phyloP scores from a whole-genome alignment of 768 basidiomycete genomes.

The Podaxis carcinomalis region DNA sequence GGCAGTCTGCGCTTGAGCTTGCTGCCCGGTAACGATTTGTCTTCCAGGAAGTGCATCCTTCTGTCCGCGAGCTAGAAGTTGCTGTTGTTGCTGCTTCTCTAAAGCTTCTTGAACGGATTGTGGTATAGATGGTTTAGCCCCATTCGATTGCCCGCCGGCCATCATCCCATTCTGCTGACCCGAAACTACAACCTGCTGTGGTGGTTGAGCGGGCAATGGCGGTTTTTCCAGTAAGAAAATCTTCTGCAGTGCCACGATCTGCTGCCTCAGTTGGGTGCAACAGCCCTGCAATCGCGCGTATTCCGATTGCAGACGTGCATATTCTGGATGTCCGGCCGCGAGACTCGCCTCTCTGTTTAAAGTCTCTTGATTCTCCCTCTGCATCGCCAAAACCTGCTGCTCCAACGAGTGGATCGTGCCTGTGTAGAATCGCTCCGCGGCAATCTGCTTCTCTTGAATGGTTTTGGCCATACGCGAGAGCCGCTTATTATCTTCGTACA shows the following conservation, averaged over 20 bases:
- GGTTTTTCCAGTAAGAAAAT: not conserved
- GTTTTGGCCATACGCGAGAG: conserved; percentile 22
- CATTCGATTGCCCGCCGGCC: not conserved
- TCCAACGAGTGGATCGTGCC: conserved; percentile 14
- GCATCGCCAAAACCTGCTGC: not conserved
- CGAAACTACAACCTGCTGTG: not conserved
- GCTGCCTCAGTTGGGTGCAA: conserved; percentile 1
- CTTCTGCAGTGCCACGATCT: not conserved
- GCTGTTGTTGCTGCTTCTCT: conserved; percentile 8
- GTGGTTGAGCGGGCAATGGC: not conserved
- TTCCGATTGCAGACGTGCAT: conserved; percentile 8
- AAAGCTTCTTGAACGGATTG: conserved; percentile 1
- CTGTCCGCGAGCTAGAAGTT: not conserved
- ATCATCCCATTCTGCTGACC: not conserved
- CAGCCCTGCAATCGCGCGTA: not conserved
- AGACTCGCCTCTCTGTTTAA: conserved; percentile 2
- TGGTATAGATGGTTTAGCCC: not conserved
- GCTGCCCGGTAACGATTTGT: not conserved
- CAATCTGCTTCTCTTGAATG: conserved; percentile 17
- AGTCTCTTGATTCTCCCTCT: not conserved
- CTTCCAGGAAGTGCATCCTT: not conserved
- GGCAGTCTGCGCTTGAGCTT: not conserved
- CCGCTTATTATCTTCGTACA: conserved; percentile 34
- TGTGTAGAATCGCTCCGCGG: conserved; percentile 15
- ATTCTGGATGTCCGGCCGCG: conserved; percentile 6